Percentiles rank a stretch among this genome's conserved stretches.
These are phyloP conservation scores for Erodium chrysanthum DNA, from an alignment of 441 rosid species.

Conservation along the genomic window DNA sequence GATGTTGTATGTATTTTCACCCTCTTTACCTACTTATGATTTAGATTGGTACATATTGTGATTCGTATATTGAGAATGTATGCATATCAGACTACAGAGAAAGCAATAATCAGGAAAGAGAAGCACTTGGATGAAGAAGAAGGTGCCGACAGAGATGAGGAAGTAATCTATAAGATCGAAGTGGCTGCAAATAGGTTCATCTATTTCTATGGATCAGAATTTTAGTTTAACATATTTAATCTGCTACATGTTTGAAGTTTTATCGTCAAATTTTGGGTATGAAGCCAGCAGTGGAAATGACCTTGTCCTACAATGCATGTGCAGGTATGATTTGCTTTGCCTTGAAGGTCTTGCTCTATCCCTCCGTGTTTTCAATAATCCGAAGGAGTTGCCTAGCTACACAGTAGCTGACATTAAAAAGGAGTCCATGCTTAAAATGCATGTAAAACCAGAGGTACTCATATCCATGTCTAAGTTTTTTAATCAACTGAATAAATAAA, in stretches of 20 bases:
- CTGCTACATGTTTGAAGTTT: not conserved
- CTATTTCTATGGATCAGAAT: not conserved
- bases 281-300: not conserved
- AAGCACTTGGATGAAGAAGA: conserved; percentile 58
- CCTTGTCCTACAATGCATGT: conserved; percentile 9
- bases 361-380: conserved; percentile 62
- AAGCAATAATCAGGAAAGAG: conserved; percentile 75
- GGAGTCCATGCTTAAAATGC: conserved; percentile 54
- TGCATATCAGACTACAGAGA: conserved; percentile 60
- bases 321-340: conserved; percentile 89
- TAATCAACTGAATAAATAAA: not conserved
- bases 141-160: conserved; percentile 48
- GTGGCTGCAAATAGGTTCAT: conserved; percentile 75
- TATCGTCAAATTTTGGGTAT: no score
- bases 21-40: not conserved
- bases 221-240: not conserved
- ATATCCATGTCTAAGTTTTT: not conserved
- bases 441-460: conserved; percentile 61
- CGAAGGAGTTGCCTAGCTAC: conserved; percentile 52
- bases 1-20: conserved; percentile 56
- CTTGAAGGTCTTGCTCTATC: conserved; percentile 93
- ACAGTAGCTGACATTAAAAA: conserved; percentile 35
- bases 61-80: not conserved
- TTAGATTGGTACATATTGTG: not conserved
- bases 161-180: conserved; percentile 73